These are phyloP conservation scores for Venustampulla echinocandica DNA, from an alignment of 495 filamentous ascomycete genomes.

Conservation along the genomic window DNA sequence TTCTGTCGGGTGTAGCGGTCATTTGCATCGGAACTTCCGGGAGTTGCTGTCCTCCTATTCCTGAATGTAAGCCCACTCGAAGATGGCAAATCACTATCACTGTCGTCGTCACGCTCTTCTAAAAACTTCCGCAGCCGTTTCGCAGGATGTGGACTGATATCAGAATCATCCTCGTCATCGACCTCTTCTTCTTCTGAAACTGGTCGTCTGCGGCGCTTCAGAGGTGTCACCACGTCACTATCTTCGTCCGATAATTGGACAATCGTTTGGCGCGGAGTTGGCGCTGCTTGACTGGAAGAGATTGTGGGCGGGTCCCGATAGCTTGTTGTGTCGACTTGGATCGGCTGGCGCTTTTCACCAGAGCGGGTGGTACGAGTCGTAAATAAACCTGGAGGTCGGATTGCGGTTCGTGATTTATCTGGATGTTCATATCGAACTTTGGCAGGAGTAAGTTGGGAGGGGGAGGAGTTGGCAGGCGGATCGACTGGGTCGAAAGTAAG, in stretches of 20 bases:
- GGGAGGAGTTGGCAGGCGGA: conserved; percentile 3
- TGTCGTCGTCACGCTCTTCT: not conserved
- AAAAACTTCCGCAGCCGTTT: not conserved
- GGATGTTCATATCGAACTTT: conserved; percentile 15
- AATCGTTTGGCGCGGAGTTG: no score
- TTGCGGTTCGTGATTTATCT: not conserved
- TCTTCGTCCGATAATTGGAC: not conserved
- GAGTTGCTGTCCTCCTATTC: no score
- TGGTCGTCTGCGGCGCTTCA: not conserved
- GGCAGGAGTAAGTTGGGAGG: conserved; percentile 6
- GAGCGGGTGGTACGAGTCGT: no score
- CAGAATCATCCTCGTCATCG: not conserved
- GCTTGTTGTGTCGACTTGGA: no score
- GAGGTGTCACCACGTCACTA: not conserved
- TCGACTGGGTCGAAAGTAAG: conserved; percentile 15
- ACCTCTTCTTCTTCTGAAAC: not conserved
- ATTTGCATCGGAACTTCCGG: not conserved
- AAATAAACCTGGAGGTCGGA: not conserved
- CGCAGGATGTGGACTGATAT: not conserved
- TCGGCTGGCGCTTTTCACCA: no score
- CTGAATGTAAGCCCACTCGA: no score
- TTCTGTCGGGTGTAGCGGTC: not conserved
- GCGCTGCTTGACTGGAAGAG: no score
- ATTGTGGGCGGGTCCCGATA: no score
- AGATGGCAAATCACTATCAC: no score